Evolutionary conservation across 129 eudicot species (phyloP).

Genomic region (Centaurea solstitialis): DNA sequence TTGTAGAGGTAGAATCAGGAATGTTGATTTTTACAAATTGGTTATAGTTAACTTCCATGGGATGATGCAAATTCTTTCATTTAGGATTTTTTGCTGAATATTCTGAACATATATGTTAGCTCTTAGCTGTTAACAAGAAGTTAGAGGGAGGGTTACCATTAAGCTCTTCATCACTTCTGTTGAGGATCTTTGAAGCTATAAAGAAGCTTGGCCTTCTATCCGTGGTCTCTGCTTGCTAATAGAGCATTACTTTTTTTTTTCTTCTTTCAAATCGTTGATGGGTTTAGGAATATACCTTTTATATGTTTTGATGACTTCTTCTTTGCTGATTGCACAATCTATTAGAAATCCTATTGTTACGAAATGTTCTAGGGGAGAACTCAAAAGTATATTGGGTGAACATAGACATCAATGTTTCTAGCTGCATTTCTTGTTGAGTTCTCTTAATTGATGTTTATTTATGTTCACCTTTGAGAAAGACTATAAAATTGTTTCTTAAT

Average conservation of each 20-base stretch:
- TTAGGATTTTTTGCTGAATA: neutral
- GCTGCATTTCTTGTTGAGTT: neutral
- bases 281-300: neutral
- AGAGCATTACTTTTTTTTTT: neutral
- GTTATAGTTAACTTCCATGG: neutral
- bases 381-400: neutral
- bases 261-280: neutral
- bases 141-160: neutral
- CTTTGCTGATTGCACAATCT: neutral
- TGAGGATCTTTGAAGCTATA: neutral
- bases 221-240: neutral
- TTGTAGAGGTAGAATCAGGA: neutral
- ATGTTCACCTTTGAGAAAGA: neutral
- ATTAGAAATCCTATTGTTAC: neutral
- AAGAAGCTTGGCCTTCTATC: neutral
- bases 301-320: constrained; percentile 1
- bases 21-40: neutral
- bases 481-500: neutral
- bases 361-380: neutral
- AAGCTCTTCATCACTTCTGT: neutral
- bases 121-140: neutral
- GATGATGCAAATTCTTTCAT: neutral
- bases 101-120: neutral
- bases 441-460: neutral
- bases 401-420: neutral